Conservation (phyloP, 495 filamentous ascomycete genomes). For the Lophium mytilinum region DNA sequence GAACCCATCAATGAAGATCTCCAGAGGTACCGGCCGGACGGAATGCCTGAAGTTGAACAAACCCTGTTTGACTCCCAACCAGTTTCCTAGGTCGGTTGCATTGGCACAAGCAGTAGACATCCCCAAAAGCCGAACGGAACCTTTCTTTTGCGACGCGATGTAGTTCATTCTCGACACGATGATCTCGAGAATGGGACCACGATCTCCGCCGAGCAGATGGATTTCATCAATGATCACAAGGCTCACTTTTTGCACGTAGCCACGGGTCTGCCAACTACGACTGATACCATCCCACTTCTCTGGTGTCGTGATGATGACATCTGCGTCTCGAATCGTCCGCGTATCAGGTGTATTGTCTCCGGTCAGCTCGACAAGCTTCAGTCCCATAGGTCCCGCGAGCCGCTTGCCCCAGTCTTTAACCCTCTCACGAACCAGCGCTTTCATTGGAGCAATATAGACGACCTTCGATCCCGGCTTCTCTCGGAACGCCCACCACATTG, state of each 20-base stretch:
- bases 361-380: slow-evolving; percentile 92
- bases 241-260: slow-evolving; percentile 90
- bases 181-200: slow-evolving; percentile 96
- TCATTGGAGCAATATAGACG: slow-evolving; percentile 99
- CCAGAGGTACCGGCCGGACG: slow-evolving; percentile 90
- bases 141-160: slow-evolving; percentile 87
- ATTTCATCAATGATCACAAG: slow-evolving; percentile 99
- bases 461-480: slow-evolving; percentile 95
- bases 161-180: slow-evolving; percentile 99
- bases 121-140: slow-evolving; percentile 79
- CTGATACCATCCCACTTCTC: slow-evolving; percentile 99
- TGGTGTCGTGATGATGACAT: slow-evolving; percentile 97
- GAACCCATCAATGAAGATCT: slow-evolving; percentile 96
- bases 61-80: slow-evolving; percentile 95
- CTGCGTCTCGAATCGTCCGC: slow-evolving; percentile 83
- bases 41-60: slow-evolving; percentile 97
- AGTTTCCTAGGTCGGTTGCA: slow-evolving; percentile 86
- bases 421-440: slow-evolving; percentile 91
- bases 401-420: slow-evolving; percentile 90
- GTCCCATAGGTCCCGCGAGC: slow-evolving; percentile 72
- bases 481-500: slow-evolving; percentile 99
- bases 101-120: slow-evolving; percentile 99
- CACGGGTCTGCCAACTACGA: slow-evolving; percentile 93
- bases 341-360: slow-evolving; percentile 98
- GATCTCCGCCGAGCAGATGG: slow-evolving; percentile 87